A percentile compares a stretch with the other conserved stretches of the same genome.
Evolutionary conservation across 352 stramenopile species (phyloP).

Genomic region (Plasmopara muralis): DNA sequence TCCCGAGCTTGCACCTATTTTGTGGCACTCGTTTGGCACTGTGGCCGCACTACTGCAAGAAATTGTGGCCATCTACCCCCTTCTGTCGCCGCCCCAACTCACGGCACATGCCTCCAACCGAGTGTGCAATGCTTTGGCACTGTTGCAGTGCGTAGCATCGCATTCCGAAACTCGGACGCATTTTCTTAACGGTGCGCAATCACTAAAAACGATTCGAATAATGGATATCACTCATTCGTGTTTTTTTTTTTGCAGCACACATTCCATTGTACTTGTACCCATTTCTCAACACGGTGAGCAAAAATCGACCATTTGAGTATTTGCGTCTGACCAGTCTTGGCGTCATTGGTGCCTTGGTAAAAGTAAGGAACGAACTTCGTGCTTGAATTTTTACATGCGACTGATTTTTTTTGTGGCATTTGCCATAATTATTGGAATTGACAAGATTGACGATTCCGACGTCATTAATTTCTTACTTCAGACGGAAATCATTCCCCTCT

Average conservation of each 20-base stretch:
- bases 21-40: slow-evolving; percentile 97
- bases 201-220: not conserved
- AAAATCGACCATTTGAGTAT: slow-evolving; percentile 99
- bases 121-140: slow-evolving; percentile 97
- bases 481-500: slow-evolving; percentile 99
- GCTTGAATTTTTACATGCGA: no score
- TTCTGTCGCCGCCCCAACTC: slow-evolving; percentile 94
- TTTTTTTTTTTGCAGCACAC: slow-evolving; percentile 4
- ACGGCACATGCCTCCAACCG: slow-evolving; percentile 96
- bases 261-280: slow-evolving; percentile 91
- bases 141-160: slow-evolving; percentile 97
- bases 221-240: not conserved
- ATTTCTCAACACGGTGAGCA: slow-evolving; percentile 98
- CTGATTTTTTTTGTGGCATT: no score
- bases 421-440: no score
- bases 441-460: slow-evolving; percentile 95
- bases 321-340: slow-evolving; percentile 95
- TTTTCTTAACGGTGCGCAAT: slow-evolving; percentile 88
- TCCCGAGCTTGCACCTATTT: slow-evolving; percentile 94
- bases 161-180: slow-evolving; percentile 95
- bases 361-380: slow-evolving; percentile 34
- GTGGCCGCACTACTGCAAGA: slow-evolving; percentile 96
- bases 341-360: slow-evolving; percentile 98
- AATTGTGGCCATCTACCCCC: slow-evolving; percentile 98
- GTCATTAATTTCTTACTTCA: slow-evolving; percentile 99